phyloP scores from a whole-genome alignment of 441 rosid genomes.

The Biscutella laevigata region DNA sequence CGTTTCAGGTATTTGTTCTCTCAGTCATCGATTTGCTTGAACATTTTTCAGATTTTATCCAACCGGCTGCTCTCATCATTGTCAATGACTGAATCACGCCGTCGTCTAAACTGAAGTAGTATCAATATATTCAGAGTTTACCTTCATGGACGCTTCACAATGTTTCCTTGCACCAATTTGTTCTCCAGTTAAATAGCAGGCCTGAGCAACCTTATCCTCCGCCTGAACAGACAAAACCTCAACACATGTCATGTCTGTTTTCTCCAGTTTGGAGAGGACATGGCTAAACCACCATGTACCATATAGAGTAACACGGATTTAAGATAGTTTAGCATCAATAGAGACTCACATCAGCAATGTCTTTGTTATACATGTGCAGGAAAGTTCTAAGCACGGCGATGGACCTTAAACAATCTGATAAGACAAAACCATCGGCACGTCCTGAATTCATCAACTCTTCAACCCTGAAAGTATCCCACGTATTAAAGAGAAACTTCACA shows the following conservation, averaged over 20 bases:
- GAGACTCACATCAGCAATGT: constrained; percentile 67
- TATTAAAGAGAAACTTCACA: background rate
- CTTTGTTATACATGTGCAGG: constrained; percentile 63
- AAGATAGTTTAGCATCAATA: background rate
- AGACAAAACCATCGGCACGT: constrained; percentile 25
- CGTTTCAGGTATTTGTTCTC: background rate
- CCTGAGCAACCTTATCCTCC: constrained; percentile 66
- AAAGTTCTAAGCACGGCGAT: constrained; percentile 41
- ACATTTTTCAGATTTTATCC: background rate
- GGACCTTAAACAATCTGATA: constrained; percentile 50
- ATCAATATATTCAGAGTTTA: constrained; percentile 13
- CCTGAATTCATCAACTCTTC: constrained; percentile 36
- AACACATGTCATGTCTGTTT: background rate
- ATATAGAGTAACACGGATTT: background rate
- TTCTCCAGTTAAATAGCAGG: constrained; percentile 53
- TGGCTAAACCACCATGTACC: background rate
- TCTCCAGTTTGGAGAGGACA: background rate
- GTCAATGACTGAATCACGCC: background rate
- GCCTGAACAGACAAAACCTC: constrained; percentile 32
- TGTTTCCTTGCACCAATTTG: constrained; percentile 45
- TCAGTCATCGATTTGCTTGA: background rate
- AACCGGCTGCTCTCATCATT: background rate
- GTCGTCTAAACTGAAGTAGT: background rate
- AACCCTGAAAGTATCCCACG: constrained; percentile 36
- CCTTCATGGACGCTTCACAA: constrained; percentile 65